Base-by-base conservation (phyloP, 129 eudicot species). In the Cynara cardunculus region DNA sequence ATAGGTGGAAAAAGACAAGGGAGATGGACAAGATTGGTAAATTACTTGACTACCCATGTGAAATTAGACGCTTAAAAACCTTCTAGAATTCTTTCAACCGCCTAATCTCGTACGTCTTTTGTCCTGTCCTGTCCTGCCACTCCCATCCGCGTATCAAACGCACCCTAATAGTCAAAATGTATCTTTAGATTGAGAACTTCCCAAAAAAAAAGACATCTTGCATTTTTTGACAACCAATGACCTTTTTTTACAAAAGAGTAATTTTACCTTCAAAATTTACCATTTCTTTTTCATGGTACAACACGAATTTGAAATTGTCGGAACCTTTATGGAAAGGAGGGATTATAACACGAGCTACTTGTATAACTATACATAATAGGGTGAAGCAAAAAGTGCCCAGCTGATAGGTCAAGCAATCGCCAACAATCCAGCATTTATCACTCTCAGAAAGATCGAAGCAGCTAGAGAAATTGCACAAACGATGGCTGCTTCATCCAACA, bases 341-440 rank as follows among this genome's bases (percentile, higher is more conserved):
- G 75, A 19, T 72, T 32, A 16, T 72, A n/a, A 66, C 64, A 24
- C 34, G 14, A 32, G 16, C 30, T 49, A 24, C 69, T 75, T 76
- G 3, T 61, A 32, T 77, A 0, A 31, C 32, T 83, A 1, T 71
- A 71, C 44, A 34, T 77, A 37, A 18, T 85, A 87, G 90, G 90
- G 90, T 4, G 90, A 87, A 62, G 90, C 90, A 32, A 84, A 84
- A 77, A 87, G 90, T 84, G 87, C 90, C 16, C 82, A 82, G 59
- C 85, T 87, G 65, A 87, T 87, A 30, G 90, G 90, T 25, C 85
- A 80, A 84, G 90, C 90, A 12, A 81, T 87, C 37, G 74, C 90
- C 78, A 84, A 81, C 78, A 87, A 87, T 25, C 83, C 87, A 13
- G 90, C 90, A n/a, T 87, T 87, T 62, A 76, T 87, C 74, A 84